phyloP scores from a whole-genome alignment of 2,329 filamentous ascomycete species.

The Huntiella savannae region DNA sequence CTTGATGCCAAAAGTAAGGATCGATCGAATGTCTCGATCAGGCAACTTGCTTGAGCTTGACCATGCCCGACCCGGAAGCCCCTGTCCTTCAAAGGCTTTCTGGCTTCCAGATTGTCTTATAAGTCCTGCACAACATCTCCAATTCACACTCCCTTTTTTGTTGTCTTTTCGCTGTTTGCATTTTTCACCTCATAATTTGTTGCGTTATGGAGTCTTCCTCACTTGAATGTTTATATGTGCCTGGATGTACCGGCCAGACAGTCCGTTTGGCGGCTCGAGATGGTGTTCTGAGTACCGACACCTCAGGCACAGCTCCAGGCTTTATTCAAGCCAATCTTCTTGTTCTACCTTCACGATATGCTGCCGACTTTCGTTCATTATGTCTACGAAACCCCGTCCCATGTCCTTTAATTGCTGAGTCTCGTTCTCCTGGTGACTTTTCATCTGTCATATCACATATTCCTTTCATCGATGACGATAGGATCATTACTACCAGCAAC shows the following conservation, averaged over 20 bases:
- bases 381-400: conserved; percentile 43
- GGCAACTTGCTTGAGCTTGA: too few species aligned
- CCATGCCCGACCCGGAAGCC: too few species aligned
- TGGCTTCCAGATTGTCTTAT: too few species aligned
- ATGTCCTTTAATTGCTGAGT: conserved; percentile 38
- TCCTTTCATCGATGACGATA: conserved; percentile 11
- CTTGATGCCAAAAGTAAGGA: too few species aligned
- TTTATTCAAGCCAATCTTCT: conserved; percentile 45
- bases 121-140: too few species aligned
- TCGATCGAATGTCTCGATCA: too few species aligned
- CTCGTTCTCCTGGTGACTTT: conserved; percentile 22
- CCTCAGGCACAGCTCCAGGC: conserved; percentile 34
- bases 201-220: background rate
- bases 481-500: conserved; percentile 19
- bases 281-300: conserved; percentile 23
- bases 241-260: background rate
- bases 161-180: too few species aligned
- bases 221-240: background rate
- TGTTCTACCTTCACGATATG: conserved; percentile 36
- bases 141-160: too few species aligned
- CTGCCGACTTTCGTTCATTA: conserved; percentile 36
- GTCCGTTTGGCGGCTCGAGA: conserved; percentile 26
- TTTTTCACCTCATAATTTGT: too few species aligned
- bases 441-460: conserved; percentile 20
- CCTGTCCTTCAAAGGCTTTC: too few species aligned